phyloP scores from a whole-genome alignment of 331 rosid species.

The Dryas integrifolia region DNA sequence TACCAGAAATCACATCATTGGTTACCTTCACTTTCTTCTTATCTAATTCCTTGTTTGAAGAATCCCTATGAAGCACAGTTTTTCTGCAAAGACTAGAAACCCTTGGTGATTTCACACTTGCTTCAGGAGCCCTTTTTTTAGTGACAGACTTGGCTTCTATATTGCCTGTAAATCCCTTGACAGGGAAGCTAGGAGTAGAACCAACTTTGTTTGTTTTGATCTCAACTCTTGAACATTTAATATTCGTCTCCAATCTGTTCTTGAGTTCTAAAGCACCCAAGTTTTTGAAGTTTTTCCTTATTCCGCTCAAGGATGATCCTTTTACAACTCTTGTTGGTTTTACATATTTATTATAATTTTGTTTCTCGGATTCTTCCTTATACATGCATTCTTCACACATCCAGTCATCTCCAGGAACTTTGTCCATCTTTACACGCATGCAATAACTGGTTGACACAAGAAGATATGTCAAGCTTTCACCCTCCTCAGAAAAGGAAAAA shows the following conservation, averaged over 20 bases:
- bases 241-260: conserved; percentile 9
- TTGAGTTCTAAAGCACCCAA: not conserved
- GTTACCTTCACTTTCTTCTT: conserved; percentile 16
- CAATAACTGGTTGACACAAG: conserved; percentile 35
- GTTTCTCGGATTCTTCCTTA: conserved; percentile 16
- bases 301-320: conserved; percentile 3
- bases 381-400: conserved; percentile 36
- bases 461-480: conserved; percentile 16
- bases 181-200: conserved; percentile 8
- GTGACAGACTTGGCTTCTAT: conserved; percentile 4
- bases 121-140: conserved; percentile 19
- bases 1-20: conserved; percentile 2
- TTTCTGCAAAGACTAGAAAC: conserved; percentile 7
- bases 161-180: conserved; percentile 20
- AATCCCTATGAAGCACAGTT: not conserved
- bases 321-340: not conserved
- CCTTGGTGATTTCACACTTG: conserved; percentile 2
- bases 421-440: conserved; percentile 23
- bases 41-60: conserved; percentile 12
- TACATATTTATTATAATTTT: conserved; percentile 17
- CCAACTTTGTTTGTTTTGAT: not conserved
- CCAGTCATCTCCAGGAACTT: conserved; percentile 33
- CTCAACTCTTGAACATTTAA: not conserved
- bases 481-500: not conserved
- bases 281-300: not conserved